Evolutionary conservation across 2,329 filamentous ascomycete genomes (phyloP), one percentile per base, ranked within the genome.

Genomic region (Ceratocystis cubensis): DNA sequence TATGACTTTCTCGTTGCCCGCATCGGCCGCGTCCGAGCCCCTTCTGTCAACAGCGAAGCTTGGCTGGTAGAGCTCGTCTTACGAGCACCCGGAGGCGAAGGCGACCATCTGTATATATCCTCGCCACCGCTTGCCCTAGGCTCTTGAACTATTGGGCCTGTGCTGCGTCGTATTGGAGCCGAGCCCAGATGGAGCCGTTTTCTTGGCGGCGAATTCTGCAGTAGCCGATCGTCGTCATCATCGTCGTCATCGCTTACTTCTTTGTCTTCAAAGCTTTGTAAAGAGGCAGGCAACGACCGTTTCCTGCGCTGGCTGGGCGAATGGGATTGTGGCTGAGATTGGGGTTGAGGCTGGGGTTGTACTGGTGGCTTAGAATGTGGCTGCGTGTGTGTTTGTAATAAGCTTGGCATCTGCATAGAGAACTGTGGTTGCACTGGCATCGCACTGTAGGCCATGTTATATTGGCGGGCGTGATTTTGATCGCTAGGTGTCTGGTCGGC

Each of bases 321-420:
- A 20, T 59, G 28, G 10, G 44, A 30, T 22, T 28, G 53, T 25
- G 37, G 37, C 50, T 53, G 64, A 10, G 22, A 28, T 20, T 53
- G 63, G 45, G 63, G 17, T n/a, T 61, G n/a, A 10, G 63, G 30
- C 37, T 53, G 63, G 10, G 67, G 62, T 25, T 22, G 65, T 4
- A 30, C 20, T n/a, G 63, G 10, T 33, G 59, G 13, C 61, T 61
- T 44, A 15, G 37, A 25, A 5, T 66, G 33, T 45, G 46, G 46
- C 25, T 57, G n/a, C 69, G 67, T 10, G 65, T 63, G n/a, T 59
- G 67, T n/a, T 61, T 61, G 20, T 70, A 56, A 69, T 13, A 28
- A 22, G 50, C 62, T 67, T 59, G 56, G 56, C 56, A 59, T 59
- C 13, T 37, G 50, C 15, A 57, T 25, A 37, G 20, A n/a, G 59